A percentile compares a stretch with the other conserved stretches of the same genome.
Evolutionary conservation across 208 protist genomes (phyloP).

Genomic region (Tritrichomonas foetus): DNA sequence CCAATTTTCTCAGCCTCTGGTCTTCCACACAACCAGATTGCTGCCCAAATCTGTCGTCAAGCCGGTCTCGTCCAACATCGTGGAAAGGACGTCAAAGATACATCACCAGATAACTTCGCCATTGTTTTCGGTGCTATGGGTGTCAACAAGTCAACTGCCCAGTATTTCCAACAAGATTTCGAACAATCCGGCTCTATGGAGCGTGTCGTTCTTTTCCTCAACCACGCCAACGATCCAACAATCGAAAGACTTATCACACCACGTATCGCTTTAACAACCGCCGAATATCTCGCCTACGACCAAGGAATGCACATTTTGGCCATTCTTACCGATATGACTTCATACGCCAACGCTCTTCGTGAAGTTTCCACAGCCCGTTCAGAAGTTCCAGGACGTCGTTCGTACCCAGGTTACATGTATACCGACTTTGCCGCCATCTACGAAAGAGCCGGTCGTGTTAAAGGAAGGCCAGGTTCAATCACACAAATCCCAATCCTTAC

Average conservation of each 20-base stretch:
- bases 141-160: conserved; percentile 98
- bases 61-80: conserved; percentile 90
- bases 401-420: conserved; percentile 99
- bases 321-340: conserved; percentile 99
- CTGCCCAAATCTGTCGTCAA: conserved; percentile 99
- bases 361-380: conserved; percentile 97
- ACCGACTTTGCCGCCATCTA: conserved; percentile 99
- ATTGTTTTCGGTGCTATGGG: conserved; percentile 99
- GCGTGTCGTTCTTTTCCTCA: conserved; percentile 83
- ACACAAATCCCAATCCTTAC: conserved; percentile 99
- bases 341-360: conserved; percentile 99
- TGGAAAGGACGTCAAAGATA: conserved; percentile 58
- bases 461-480: conserved; percentile 94
- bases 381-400: conserved; percentile 98
- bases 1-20: conserved; percentile 99
- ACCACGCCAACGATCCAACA: conserved; percentile 95
- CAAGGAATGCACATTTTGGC: conserved; percentile 99
- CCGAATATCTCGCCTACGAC: conserved; percentile 99
- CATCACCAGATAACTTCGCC: conserved; percentile 87
- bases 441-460: conserved; percentile 97
- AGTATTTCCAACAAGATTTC: conserved; percentile 99
- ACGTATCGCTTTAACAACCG: conserved; percentile 95
- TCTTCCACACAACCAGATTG: conserved; percentile 99
- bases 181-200: conserved; percentile 82
- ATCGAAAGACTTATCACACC: conserved; percentile 99